Conservation (phyloP, 805 yeast genomes). For the Yamadazyma ubonensis region DNA sequence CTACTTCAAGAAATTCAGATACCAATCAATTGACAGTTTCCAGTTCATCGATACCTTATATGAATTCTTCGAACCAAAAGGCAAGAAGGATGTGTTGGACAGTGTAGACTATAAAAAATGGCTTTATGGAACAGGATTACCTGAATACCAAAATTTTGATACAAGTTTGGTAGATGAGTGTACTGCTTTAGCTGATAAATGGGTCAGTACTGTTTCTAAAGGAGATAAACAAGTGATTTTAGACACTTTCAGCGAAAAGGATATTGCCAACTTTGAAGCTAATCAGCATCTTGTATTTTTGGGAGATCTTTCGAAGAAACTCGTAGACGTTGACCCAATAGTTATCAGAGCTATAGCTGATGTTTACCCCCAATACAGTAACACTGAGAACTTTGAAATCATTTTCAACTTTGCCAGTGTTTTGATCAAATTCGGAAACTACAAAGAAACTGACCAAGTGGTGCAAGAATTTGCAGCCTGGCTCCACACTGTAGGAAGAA, state of each 20-base stretch:
- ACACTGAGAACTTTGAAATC: constrained; percentile 26
- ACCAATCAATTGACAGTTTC: constrained; percentile 26
- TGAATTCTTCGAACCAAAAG: constrained; percentile 23
- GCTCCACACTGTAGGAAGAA: constrained; percentile 37
- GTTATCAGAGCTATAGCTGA: constrained; percentile 17
- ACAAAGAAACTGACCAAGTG: constrained; percentile 12
- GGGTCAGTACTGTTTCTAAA: constrained; percentile 17
- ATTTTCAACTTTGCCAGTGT: constrained; percentile 24
- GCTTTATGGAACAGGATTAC: constrained; percentile 28
- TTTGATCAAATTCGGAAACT: constrained; percentile 23
- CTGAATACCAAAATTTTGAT: constrained; percentile 28
- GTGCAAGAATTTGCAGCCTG: constrained; percentile 26
- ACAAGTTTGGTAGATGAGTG: constrained; percentile 29
- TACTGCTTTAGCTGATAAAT: constrained; percentile 22
- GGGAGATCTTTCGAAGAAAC: constrained; percentile 20
- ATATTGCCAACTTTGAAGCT: constrained; percentile 21
- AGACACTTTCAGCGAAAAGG: constrained; percentile 22
- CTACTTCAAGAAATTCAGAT: constrained; percentile 28
- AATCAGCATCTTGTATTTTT: constrained; percentile 28
- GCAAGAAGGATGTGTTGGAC: constrained; percentile 21
- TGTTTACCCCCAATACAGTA: constrained; percentile 21
- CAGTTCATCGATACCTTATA: constrained; percentile 27
- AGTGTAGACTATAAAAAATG: constrained; percentile 29
- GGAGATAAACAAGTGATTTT: neutral
- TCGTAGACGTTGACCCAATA: constrained; percentile 14